These are phyloP conservation scores for Wickerhamiella slavikovae DNA, from an alignment of 805 yeast genomes.

Conservation along the genomic window DNA sequence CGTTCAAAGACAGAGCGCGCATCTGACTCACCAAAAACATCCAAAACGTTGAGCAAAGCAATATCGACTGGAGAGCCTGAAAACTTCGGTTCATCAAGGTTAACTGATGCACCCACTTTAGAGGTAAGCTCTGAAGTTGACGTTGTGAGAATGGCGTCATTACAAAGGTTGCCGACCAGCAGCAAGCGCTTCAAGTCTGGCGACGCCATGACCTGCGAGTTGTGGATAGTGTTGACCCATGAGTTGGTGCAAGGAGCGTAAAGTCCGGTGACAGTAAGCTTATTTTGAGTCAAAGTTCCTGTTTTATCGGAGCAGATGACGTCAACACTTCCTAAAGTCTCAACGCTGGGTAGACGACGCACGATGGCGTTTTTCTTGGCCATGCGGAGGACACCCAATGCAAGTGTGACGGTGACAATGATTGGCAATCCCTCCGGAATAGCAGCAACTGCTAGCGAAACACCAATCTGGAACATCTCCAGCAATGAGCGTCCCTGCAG, in stretches of 20 bases:
- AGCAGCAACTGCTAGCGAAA: conserved; percentile 95
- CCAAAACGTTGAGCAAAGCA: conserved; percentile 60
- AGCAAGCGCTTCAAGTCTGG: conserved; percentile 10
- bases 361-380: conserved; percentile 88
- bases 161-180: conserved; percentile 17
- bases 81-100: conserved; percentile 49
- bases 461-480: conserved; percentile 95
- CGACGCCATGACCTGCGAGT: conserved; percentile 4
- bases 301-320: conserved; percentile 34
- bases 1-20: conserved; percentile 35
- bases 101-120: conserved; percentile 23
- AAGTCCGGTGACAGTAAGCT: conserved; percentile 17
- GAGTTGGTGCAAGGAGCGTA: conserved; percentile 5
- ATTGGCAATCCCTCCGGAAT: conserved; percentile 98
- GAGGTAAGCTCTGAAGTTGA: not conserved
- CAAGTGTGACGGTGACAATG: conserved; percentile 91
- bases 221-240: conserved; percentile 8
- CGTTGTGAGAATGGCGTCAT: conserved; percentile 14
- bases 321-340: conserved; percentile 36
- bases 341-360: conserved; percentile 79
- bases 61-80: conserved; percentile 92
- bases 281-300: conserved; percentile 30
- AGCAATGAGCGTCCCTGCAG: conserved; percentile 87
- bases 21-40: conserved; percentile 55
- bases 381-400: conserved; percentile 91